Conservation (phyloP, 495 filamentous ascomycete species). For the Penicillium cosmopolitanum region DNA sequence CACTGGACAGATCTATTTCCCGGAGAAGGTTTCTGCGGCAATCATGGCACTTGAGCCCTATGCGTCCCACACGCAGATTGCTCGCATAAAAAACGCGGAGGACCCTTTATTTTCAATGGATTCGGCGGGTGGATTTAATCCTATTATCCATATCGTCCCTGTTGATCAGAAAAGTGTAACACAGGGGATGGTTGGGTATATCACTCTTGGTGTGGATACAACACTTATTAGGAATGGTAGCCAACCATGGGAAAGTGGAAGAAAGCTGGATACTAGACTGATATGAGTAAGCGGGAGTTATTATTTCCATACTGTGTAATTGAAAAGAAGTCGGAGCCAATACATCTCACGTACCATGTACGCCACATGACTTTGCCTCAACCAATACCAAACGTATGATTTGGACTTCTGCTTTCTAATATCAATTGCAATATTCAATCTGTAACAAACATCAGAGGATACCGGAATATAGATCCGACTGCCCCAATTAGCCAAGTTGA, state of each 20-base stretch:
- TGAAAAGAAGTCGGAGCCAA: too few species aligned
- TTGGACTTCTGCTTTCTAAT: too few species aligned
- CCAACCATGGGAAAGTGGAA: not conserved
- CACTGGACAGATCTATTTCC: constrained; percentile 5
- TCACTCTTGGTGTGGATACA: constrained; percentile 12
- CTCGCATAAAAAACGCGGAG: constrained; percentile 12
- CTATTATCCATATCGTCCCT: constrained; percentile 11
- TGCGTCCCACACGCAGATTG: constrained; percentile 6
- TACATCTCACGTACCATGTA: too few species aligned
- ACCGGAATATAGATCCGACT: not conserved
- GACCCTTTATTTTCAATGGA: constrained; percentile 10
- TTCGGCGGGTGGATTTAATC: constrained; percentile 9
- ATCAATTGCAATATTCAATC: too few species aligned
- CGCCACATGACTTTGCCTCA: too few species aligned
- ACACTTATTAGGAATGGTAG: not conserved
- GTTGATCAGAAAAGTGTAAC: constrained; percentile 6
- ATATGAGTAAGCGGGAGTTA: not conserved
- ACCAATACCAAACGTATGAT: too few species aligned
- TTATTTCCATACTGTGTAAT: too few species aligned
- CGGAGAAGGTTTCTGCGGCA: constrained; percentile 43
- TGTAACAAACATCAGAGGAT: not conserved
- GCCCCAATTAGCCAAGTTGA: not conserved
- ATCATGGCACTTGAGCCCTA: constrained; percentile 38
- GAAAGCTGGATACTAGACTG: not conserved
- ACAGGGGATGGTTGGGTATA: constrained; percentile 17